Conservation (phyloP, 306 rosid species). For the Ziziphus jujuba region DNA sequence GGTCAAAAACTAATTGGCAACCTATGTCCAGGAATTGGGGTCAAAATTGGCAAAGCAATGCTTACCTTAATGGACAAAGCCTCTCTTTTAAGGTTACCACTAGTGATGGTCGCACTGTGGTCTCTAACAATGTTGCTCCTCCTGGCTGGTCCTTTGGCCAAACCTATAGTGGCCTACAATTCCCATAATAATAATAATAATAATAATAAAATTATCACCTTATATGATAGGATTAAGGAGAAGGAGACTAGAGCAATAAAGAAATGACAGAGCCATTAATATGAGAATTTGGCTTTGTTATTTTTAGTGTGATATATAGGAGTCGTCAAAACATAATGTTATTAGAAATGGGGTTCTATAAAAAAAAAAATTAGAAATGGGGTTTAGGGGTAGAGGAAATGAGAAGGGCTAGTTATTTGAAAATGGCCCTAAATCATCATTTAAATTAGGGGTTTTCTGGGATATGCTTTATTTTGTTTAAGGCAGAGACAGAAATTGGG, state of each 20-base stretch:
- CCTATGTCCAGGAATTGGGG: slow-evolving; percentile 86
- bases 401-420: slow-evolving; percentile 40
- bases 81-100: slow-evolving; percentile 68
- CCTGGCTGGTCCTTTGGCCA: slow-evolving; percentile 75
- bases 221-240: too few species aligned
- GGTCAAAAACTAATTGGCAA: slow-evolving; percentile 69
- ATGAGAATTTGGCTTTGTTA: too few species aligned
- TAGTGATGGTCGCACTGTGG: slow-evolving; percentile 57
- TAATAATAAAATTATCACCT: background rate
- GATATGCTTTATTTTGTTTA: slow-evolving; percentile 29
- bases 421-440: slow-evolving; percentile 24
- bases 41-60: slow-evolving; percentile 83
- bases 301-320: too few species aligned
- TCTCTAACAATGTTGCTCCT: slow-evolving; percentile 54
- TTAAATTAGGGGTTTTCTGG: slow-evolving; percentile 18
- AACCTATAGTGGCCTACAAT: slow-evolving; percentile 59
- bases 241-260: background rate
- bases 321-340: too few species aligned
- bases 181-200: slow-evolving; percentile 19
- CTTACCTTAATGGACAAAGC: slow-evolving; percentile 61
- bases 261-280: background rate
- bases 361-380: too few species aligned
- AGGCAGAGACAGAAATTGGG: slow-evolving; percentile 33
- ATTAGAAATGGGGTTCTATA: too few species aligned
- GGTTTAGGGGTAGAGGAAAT: slow-evolving; percentile 13